phyloP scores from a whole-genome alignment of 257 asterid species.

The Rubia yunnanensis region DNA sequence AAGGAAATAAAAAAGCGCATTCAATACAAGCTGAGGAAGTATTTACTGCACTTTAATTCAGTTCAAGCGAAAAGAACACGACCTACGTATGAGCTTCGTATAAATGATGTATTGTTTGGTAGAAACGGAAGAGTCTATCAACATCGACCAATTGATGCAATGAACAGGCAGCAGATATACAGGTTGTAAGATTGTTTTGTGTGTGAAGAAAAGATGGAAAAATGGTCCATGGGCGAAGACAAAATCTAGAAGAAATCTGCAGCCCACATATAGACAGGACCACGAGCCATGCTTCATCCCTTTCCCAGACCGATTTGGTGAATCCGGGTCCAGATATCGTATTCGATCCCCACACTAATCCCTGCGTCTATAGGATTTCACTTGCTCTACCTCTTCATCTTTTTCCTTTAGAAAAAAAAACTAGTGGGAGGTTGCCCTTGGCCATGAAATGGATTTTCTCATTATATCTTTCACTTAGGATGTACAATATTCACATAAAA shows the following conservation, averaged over 20 bases:
- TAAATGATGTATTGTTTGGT: too few relatives aligned
- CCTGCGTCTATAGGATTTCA: background rate
- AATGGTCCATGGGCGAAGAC: constrained; percentile 7
- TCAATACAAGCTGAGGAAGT: too few relatives aligned
- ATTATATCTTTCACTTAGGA: too few relatives aligned
- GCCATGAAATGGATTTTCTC: too few relatives aligned
- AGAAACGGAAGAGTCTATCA: too few relatives aligned
- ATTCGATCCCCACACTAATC: background rate
- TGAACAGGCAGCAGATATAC: background rate
- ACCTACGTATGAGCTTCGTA: too few relatives aligned
- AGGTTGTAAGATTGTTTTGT: background rate
- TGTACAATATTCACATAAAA: too few relatives aligned
- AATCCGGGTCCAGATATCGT: background rate
- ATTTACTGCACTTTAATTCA: too few relatives aligned
- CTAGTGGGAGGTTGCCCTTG: too few relatives aligned
- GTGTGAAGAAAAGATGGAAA: background rate
- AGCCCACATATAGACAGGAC: constrained; percentile 2
- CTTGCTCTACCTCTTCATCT: background rate
- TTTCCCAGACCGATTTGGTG: constrained; percentile 6
- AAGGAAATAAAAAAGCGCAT: too few relatives aligned
- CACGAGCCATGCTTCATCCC: constrained; percentile 6
- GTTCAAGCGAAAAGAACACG: too few relatives aligned
- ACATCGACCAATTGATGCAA: background rate
- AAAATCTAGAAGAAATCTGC: background rate
- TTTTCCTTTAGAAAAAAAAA: too few relatives aligned